These are phyloP conservation scores for Pseudoturritis turrita DNA, from an alignment of 345 rosid species.

Conservation along the genomic window DNA sequence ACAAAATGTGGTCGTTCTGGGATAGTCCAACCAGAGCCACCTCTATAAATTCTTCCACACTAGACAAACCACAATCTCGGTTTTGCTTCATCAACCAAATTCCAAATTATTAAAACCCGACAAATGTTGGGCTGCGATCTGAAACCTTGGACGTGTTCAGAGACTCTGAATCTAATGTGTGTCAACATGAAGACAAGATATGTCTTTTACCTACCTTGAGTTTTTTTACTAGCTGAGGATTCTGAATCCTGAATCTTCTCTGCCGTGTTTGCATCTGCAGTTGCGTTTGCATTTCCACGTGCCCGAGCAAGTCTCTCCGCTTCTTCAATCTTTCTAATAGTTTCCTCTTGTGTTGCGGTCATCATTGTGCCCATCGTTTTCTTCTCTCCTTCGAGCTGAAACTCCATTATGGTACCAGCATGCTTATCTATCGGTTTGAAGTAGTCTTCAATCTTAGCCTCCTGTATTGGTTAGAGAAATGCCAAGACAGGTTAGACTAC, in stretches of 20 bases:
- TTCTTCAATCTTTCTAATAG: conserved; percentile 55
- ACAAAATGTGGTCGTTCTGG: not conserved
- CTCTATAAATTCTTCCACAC: not conserved
- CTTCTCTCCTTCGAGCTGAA: conserved; percentile 86
- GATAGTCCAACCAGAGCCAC: not conserved
- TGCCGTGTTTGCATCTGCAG: conserved; percentile 14
- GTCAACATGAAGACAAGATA: not conserved
- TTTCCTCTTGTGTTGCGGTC: conserved; percentile 53
- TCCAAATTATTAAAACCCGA: not conserved
- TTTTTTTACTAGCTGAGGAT: conserved; percentile 8
- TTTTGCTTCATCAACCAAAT: conserved; percentile 1
- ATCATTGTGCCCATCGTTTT: conserved; percentile 66
- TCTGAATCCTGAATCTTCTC: conserved; percentile 25
- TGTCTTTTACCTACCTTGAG: conserved; percentile 21
- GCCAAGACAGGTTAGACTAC: not conserved
- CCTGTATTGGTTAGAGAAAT: conserved; percentile 43
- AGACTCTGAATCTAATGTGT: conserved; percentile 20
- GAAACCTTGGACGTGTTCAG: not conserved
- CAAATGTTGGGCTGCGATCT: not conserved
- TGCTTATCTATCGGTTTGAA: conserved; percentile 85
- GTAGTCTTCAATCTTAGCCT: conserved; percentile 72
- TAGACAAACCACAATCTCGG: conserved; percentile 8
- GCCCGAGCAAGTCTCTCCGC: conserved; percentile 41
- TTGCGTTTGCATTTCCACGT: conserved; percentile 19
- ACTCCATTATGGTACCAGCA: conserved; percentile 69